These are phyloP conservation scores for Fusarium nelsonii DNA, from an alignment of 2,329 filamentous ascomycete genomes.

Conservation along the genomic window DNA sequence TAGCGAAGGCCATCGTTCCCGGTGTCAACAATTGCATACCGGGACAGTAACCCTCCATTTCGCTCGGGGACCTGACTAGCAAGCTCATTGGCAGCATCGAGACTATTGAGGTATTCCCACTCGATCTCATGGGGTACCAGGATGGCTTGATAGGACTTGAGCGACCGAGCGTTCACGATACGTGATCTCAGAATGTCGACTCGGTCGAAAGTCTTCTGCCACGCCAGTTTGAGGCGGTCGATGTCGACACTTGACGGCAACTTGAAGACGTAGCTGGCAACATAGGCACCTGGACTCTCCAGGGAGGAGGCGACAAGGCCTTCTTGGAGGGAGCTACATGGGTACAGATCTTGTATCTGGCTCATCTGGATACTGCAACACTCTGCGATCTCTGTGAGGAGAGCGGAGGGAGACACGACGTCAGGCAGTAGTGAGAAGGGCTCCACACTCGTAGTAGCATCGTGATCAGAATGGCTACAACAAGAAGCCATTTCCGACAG, in stretches of 20 bases:
- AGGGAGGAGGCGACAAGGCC: slow-evolving; percentile 36
- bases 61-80: slow-evolving; percentile 8
- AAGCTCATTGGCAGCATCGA: not conserved
- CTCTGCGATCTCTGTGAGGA: slow-evolving; percentile 26
- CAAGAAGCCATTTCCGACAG: slow-evolving; percentile 29
- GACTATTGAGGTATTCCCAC: slow-evolving; percentile 19
- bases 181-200: slow-evolving; percentile 45
- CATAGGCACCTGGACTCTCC: slow-evolving; percentile 40
- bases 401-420: not conserved
- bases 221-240: slow-evolving; percentile 34
- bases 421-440: slow-evolving; percentile 16
- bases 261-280: slow-evolving; percentile 36
- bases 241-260: slow-evolving; percentile 24
- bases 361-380: slow-evolving; percentile 18
- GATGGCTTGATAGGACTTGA: slow-evolving; percentile 40
- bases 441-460: not conserved
- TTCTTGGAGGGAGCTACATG: slow-evolving; percentile 38
- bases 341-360: slow-evolving; percentile 33
- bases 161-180: slow-evolving; percentile 34
- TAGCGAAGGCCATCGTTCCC: not conserved
- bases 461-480: not conserved
- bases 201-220: slow-evolving; percentile 34
- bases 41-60: slow-evolving; percentile 30
- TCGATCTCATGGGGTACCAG: slow-evolving; percentile 17
- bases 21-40: slow-evolving; percentile 18